phyloP scores from a whole-genome alignment of 2,329 filamentous ascomycete genomes.

The Corinectria fuckeliana region DNA sequence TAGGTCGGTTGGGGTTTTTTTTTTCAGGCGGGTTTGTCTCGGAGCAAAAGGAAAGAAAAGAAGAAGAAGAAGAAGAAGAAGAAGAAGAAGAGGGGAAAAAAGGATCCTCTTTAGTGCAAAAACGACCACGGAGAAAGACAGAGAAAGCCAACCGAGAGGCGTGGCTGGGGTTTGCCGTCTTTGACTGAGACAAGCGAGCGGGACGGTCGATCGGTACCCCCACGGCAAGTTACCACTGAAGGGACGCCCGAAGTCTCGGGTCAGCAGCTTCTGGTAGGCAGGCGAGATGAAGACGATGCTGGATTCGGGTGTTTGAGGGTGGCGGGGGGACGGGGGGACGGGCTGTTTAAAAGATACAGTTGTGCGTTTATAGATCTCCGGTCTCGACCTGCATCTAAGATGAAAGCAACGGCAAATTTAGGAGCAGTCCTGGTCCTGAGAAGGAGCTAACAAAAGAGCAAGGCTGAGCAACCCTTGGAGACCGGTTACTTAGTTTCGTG shows the following conservation, averaged over 20 bases:
- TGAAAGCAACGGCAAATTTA: neutral
- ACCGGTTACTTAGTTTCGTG: neutral
- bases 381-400: neutral
- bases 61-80: neutral
- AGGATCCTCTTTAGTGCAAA: neutral
- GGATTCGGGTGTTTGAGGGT: neutral
- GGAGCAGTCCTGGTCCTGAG: neutral
- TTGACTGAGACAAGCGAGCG: neutral
- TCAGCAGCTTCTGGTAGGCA: neutral
- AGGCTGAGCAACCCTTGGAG: neutral
- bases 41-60: neutral
- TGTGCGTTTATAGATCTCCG: conserved; percentile 2
- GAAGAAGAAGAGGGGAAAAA: neutral
- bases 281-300: neutral
- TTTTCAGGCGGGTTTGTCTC: conserved; percentile 24
- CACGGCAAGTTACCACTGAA: neutral
- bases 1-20: no score
- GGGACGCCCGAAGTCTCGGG: conserved; percentile 10
- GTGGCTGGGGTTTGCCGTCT: neutral
- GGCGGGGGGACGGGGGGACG: neutral
- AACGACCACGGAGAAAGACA: neutral
- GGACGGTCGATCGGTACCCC: conserved; percentile 3
- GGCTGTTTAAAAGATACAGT: conserved; percentile 1
- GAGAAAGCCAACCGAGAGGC: neutral
- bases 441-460: no score